Evolutionary conservation across 495 filamentous ascomycete genomes (phyloP).

Genomic region (Cercophora sp.): DNA sequence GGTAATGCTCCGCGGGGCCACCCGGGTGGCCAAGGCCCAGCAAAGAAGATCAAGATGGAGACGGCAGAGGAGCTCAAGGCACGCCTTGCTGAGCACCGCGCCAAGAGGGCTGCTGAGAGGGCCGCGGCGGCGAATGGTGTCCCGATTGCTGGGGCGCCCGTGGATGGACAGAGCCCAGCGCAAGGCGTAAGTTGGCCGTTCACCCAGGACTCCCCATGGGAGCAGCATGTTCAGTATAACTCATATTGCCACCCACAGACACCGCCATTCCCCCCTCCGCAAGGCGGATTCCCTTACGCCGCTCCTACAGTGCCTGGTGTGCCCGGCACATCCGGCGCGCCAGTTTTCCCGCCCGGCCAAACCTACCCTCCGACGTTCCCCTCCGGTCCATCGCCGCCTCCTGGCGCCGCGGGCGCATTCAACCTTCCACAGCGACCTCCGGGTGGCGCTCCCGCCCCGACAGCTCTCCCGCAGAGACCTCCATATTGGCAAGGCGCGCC

Average conservation of each 20-base stretch:
- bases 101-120: slow-evolving; percentile 59
- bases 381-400: slow-evolving; percentile 21
- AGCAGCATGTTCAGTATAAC: too few relatives aligned
- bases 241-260: too few relatives aligned
- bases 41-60: slow-evolving; percentile 80
- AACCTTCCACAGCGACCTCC: slow-evolving; percentile 41
- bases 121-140: slow-evolving; percentile 31
- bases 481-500: slow-evolving; percentile 17
- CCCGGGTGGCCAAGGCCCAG: slow-evolving; percentile 43
- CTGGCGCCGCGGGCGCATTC: slow-evolving; percentile 23
- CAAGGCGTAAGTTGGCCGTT: slow-evolving; percentile 54
- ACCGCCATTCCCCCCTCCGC: slow-evolving; percentile 42
- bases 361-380: slow-evolving; percentile 37
- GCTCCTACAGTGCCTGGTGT: too few relatives aligned
- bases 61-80: slow-evolving; percentile 73
- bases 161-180: slow-evolving; percentile 49
- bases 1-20: slow-evolving; percentile 74
- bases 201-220: too few relatives aligned
- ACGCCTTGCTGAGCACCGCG: slow-evolving; percentile 75
- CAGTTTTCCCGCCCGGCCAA: slow-evolving; percentile 31
- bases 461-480: slow-evolving; percentile 15
- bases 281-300: slow-evolving; percentile 33
- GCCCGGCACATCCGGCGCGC: slow-evolving; percentile 23
- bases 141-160: slow-evolving; percentile 50
- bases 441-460: slow-evolving; percentile 15